Conservation (phyloP, 352 stramenopile species). For the Globisporangium okanoganense region DNA sequence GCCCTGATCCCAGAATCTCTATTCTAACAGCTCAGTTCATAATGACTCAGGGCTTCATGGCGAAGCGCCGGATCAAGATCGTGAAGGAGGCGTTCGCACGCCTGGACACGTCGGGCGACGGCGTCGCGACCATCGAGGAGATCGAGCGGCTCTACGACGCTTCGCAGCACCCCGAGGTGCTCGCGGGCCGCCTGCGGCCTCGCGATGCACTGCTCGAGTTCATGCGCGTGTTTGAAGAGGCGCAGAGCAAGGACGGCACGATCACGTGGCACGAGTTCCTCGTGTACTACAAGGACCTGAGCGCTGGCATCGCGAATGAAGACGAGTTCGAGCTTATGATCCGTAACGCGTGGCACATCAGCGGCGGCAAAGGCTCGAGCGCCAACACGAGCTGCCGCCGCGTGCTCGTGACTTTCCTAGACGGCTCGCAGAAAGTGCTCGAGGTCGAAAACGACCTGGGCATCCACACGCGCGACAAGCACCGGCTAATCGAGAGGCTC, state of each 20-base stretch:
- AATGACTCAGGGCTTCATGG: slow-evolving; percentile 64
- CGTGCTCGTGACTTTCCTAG: slow-evolving; percentile 64
- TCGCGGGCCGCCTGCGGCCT: slow-evolving; percentile 50
- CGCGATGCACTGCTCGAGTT: slow-evolving; percentile 79
- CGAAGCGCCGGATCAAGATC: slow-evolving; percentile 72
- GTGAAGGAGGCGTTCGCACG: slow-evolving; percentile 82
- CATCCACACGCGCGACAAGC: slow-evolving; percentile 39
- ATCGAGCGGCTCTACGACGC: slow-evolving; percentile 71
- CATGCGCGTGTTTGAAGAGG: slow-evolving; percentile 68
- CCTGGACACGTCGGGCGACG: slow-evolving; percentile 66
- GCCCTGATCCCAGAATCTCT: not conserved
- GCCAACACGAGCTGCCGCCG: slow-evolving; percentile 74
- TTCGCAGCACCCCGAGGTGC: slow-evolving; percentile 78
- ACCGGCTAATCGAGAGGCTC: slow-evolving; percentile 50
- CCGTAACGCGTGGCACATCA: slow-evolving; percentile 84
- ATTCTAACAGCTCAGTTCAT: not conserved
- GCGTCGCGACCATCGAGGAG: slow-evolving; percentile 61
- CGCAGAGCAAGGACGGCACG: slow-evolving; percentile 30
- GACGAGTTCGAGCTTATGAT: slow-evolving; percentile 88
- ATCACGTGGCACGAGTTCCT: slow-evolving; percentile 86
- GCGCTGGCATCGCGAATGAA: slow-evolving; percentile 70
- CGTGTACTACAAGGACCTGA: slow-evolving; percentile 90
- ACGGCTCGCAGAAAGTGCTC: slow-evolving; percentile 66
- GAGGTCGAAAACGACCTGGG: slow-evolving; percentile 72
- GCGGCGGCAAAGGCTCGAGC: slow-evolving; percentile 64